Evolutionary conservation across 495 filamentous ascomycete genomes (phyloP).

Genomic region (Neurospora sp.): DNA sequence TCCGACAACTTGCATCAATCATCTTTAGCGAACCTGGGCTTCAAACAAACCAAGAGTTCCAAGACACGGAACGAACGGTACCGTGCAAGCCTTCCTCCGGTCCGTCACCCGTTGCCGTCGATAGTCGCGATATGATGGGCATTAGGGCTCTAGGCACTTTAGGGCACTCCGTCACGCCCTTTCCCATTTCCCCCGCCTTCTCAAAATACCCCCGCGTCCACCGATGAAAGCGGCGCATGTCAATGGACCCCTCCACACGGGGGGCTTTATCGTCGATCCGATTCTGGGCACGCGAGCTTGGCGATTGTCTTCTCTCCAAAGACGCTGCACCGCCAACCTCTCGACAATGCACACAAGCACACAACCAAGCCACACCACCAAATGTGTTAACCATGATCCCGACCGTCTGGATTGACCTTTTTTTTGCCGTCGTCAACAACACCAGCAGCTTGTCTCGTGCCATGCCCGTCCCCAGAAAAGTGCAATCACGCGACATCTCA

Average conservation of each 20-base stretch:
- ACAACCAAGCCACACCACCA: background rate
- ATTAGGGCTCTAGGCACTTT: background rate
- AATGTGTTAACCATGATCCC: background rate
- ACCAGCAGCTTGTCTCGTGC: background rate
- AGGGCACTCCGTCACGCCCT: background rate
- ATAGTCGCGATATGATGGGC: background rate
- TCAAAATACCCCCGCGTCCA: background rate
- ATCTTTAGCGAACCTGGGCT: background rate
- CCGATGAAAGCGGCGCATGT: background rate
- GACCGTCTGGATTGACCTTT: background rate
- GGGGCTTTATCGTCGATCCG: background rate
- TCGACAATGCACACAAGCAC: background rate
- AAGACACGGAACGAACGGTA: background rate
- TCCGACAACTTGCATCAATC: background rate
- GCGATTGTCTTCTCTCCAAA: background rate
- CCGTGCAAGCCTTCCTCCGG: background rate
- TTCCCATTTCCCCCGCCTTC: background rate
- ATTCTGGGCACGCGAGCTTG: background rate
- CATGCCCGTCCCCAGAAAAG: background rate
- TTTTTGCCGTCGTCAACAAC: background rate
- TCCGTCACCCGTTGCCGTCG: background rate
- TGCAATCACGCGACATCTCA: background rate
- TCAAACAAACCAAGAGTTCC: background rate
- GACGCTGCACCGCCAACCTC: background rate
- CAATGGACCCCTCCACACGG: background rate